These are phyloP conservation scores for Trichomonas vaginalis DNA, from an alignment of 208 protist genomes.

Conservation along the genomic window DNA sequence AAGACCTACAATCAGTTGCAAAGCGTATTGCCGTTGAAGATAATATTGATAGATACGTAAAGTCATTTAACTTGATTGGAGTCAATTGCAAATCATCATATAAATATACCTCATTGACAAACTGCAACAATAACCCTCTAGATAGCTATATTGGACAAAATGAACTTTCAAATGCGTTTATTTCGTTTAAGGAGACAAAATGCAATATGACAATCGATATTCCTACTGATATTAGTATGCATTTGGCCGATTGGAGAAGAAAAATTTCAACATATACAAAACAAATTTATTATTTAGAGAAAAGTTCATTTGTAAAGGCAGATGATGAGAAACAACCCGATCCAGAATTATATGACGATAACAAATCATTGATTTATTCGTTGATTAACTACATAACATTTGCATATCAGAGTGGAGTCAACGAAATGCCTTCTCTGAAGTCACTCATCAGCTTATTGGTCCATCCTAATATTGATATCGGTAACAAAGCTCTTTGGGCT, in stretches of 20 bases:
- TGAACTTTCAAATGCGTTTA: not conserved
- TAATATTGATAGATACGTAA: not conserved
- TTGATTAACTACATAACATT: not conserved
- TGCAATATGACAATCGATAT: not conserved
- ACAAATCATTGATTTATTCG: not conserved
- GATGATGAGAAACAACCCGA: not conserved
- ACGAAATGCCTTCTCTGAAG: not conserved
- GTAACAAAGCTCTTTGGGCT: not conserved
- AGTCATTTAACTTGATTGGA: not conserved
- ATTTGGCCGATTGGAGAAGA: not conserved
- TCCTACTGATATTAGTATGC: not conserved
- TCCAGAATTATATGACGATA: not conserved
- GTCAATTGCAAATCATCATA: not conserved
- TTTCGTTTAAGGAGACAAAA: not conserved
- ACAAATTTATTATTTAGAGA: not conserved
- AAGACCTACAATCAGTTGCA: not conserved
- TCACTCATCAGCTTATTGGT: not conserved
- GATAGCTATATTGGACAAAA: not conserved
- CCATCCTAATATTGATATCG: not conserved
- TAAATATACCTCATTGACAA: not conserved
- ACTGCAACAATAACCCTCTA: not conserved
- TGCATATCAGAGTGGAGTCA: not conserved
- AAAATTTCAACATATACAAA: too few relatives aligned
- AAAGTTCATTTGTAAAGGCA: not conserved
- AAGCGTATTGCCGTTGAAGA: not conserved